Conservation (phyloP, 306 rosid genomes). For the Echinosophora koreensis region DNA sequence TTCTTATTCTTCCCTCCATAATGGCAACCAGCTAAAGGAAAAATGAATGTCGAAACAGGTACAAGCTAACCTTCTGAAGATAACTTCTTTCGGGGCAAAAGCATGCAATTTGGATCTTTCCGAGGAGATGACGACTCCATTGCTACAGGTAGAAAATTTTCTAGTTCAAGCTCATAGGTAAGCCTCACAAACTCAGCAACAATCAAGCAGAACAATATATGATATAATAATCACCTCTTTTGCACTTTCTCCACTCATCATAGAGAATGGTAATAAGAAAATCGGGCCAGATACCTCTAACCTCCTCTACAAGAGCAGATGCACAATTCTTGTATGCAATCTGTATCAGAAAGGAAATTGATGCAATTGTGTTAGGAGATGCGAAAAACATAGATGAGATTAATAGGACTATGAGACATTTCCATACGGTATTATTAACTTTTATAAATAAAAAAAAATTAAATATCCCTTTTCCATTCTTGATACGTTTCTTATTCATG, state of each 20-base stretch:
- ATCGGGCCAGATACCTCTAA: constrained; percentile 87
- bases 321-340: constrained; percentile 72
- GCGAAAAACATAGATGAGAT: constrained; percentile 4
- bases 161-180: constrained; percentile 43
- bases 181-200: constrained; percentile 35
- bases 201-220: constrained; percentile 27
- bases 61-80: constrained; percentile 61
- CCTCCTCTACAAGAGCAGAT: constrained; percentile 69
- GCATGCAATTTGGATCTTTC: constrained; percentile 74
- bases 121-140: constrained; percentile 87
- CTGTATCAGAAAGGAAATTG: constrained; percentile 55
- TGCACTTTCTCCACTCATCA: constrained; percentile 92
- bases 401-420: neutral
- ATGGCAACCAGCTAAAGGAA: constrained; percentile 34
- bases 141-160: constrained; percentile 63
- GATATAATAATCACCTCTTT: constrained; percentile 70
- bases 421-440: neutral
- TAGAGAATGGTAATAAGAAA: constrained; percentile 68
- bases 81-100: constrained; percentile 60
- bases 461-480: constrained; percentile 6
- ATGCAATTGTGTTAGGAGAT: constrained; percentile 31
- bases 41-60: constrained; percentile 38
- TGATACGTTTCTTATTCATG: neutral
- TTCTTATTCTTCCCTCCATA: constrained; percentile 26
- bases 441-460: neutral